Evolutionary conservation across 495 filamentous ascomycete genomes (phyloP).

Genomic region (Xylaria bambusicola): DNA sequence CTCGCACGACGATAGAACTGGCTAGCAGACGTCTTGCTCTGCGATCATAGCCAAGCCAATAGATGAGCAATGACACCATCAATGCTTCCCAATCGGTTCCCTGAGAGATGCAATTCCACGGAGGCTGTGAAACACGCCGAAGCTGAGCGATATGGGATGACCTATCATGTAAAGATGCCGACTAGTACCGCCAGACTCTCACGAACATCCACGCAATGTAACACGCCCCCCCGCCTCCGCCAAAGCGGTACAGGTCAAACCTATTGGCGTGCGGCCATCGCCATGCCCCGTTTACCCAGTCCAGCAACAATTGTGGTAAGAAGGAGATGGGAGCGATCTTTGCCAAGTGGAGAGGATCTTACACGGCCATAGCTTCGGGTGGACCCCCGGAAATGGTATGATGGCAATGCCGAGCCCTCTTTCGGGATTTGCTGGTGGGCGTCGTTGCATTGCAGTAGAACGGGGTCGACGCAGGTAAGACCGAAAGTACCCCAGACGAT

Average conservation of each 20-base stretch:
- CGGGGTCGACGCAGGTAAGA: constrained; percentile 16
- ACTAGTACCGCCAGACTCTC: constrained; percentile 6
- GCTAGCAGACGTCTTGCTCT: constrained; percentile 1
- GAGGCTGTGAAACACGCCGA: constrained; percentile 9
- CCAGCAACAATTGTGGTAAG: constrained; percentile 1
- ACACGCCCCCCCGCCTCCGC: background rate
- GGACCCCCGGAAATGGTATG: constrained; percentile 9
- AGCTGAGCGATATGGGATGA: constrained; percentile 7
- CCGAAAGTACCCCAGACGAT: constrained; percentile 12
- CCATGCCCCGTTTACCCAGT: background rate
- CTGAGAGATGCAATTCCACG: background rate
- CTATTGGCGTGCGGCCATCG: background rate
- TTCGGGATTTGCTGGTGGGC: constrained; percentile 22
- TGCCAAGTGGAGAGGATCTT: constrained; percentile 4
- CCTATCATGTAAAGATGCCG: background rate
- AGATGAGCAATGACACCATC: background rate
- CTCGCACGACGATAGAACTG: background rate
- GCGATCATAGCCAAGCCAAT: background rate
- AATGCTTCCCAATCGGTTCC: constrained; percentile 1
- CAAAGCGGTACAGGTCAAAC: background rate
- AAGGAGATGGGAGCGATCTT: constrained; percentile 8
- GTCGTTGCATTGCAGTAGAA: constrained; percentile 21
- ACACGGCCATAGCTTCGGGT: constrained; percentile 5
- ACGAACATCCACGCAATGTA: background rate
- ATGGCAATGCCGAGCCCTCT: constrained; percentile 18